These are phyloP conservation scores for Brasenia schreberi DNA, from an alignment of 164 flowering plant genomes.

Conservation along the genomic window DNA sequence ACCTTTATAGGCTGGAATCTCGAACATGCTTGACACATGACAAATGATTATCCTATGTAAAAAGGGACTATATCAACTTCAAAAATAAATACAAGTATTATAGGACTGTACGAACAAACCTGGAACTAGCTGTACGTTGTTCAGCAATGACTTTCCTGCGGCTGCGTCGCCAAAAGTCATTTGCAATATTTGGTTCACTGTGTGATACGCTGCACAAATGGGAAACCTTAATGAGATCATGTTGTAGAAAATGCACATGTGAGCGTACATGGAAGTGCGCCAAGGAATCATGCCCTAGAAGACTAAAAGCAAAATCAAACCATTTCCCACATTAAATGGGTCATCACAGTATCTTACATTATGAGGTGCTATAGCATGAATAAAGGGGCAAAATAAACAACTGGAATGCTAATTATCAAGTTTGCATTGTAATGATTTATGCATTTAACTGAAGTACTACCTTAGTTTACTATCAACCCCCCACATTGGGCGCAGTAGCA, in stretches of 20 bases:
- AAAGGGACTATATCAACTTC: background rate
- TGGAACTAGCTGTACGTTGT: conserved; percentile 93
- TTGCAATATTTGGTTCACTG: conserved; percentile 88
- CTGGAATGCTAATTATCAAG: background rate
- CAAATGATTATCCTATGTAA: background rate
- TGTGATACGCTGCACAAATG: conserved; percentile 56
- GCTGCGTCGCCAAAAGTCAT: conserved; percentile 71
- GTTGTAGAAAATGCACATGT: background rate
- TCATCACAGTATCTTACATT: too few species aligned
- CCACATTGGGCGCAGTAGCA: conserved; percentile 22
- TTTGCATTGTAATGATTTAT: background rate
- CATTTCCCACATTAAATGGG: too few species aligned
- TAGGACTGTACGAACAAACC: conserved; percentile 28
- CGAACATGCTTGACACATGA: background rate
- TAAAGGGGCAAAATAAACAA: too few species aligned
- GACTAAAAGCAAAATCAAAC: background rate
- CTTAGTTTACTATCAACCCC: conserved; percentile 47
- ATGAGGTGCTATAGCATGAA: too few species aligned
- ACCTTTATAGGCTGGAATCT: background rate
- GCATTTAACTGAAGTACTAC: conserved; percentile 14
- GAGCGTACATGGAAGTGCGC: background rate
- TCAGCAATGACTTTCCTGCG: conserved; percentile 73
- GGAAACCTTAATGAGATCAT: conserved; percentile 3
- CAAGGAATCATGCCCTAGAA: background rate
- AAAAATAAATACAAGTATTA: background rate